Base-by-base conservation (phyloP, 768 basidiomycete genomes). In the Terana coerulea region DNA sequence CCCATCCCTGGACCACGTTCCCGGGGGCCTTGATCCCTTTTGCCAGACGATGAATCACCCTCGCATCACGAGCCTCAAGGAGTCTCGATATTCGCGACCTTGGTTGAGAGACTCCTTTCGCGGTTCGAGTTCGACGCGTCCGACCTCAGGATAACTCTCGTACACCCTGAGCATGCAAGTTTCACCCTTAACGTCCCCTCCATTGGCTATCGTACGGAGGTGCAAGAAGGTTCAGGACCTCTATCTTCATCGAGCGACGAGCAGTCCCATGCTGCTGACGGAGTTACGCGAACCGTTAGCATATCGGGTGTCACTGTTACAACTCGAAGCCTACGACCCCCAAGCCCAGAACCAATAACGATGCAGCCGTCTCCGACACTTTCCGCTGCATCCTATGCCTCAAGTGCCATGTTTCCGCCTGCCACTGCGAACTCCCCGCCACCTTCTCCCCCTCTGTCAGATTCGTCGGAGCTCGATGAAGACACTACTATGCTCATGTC, bases 51-150 rank as follows among this genome's bases (percentile, higher is more conserved):
- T 35, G 62, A 66, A 15, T 61, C 61, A 22, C 65, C 67, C 46
- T 47, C 64, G 19, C 84, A 86, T 43, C 61, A 68, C 24, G 85
- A 90, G 55, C 84, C 86, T 35, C 76, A 77, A 25, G 91, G 89
- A 15, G 82, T 92, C 22, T 89, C 89, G 14, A 71, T 94, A 43
- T 86, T 94, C 64, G 83, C 92, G 25, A 78, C 79, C 41, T 76
- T 94, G 49, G 83, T 93, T 41, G 91, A 93, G 61, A 76, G 83
- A 25, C 71, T 94, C 11, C 78, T 94, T 25, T 78, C 88, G 14
- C 79, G 85, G 54, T 88, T 94, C 62, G 82, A 88, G 54, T 87
- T 91, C 61, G 83, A 86, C 58, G 86, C 83, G 12, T 62, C 74
- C 24, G 82, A 91, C 61, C 80, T 82, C 31, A 80, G 72, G 60